Evolutionary conservation across 768 basidiomycete genomes (phyloP), one percentile per base, ranked within the genome.

Genomic region (Boletus fagicola): DNA sequence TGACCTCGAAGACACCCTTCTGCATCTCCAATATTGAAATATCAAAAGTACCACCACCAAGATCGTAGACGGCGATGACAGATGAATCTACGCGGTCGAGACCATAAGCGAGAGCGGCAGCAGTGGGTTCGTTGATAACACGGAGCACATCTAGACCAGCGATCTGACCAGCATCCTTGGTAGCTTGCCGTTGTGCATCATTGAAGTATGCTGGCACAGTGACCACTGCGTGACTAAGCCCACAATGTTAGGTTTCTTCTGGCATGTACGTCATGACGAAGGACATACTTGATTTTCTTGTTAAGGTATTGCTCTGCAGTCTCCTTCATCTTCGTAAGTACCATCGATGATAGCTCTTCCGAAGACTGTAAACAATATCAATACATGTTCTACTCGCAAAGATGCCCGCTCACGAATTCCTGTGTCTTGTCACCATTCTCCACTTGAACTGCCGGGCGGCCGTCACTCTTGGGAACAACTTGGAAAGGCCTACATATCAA

Each of bases 161-260:
- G 65, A 98, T 98, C 72, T 93, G 88, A 69, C 97, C 97, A 52
- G 97, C 94, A 59, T 98, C 88, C 77, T 98, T 97, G 43, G 97
- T 99, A 5, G 97, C 97, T 79, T 98, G 96, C 58, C 97, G 88
- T 75, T 99, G 97, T 20, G 97, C 95, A 71, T 99, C 97, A 73
- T 99, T 99, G 85, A 98, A 99, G 78, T 98, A 98, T 0, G 96
- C 95, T 1, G 96, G 97, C 31, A 98, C 96, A 15, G 95, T 98
- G 67, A 98, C 79, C 66, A 98, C 95, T 28, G 90, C 90, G 53
- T 92, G 86, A 66, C 88, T 91, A 54, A 40, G 50, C 2, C 11
- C 36, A 36, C 12, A 28, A 49, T 57, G 57, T 66, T 3, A 59
- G 49, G 20, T 1, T 5, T 18, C 16, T 54, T 35, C 16, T 3